Percentiles rank a stretch among this genome's conserved stretches.
Evolutionary conservation across 1,139 yeast species (phyloP).

Genomic region (Sugiyamaella xylanicola): DNA sequence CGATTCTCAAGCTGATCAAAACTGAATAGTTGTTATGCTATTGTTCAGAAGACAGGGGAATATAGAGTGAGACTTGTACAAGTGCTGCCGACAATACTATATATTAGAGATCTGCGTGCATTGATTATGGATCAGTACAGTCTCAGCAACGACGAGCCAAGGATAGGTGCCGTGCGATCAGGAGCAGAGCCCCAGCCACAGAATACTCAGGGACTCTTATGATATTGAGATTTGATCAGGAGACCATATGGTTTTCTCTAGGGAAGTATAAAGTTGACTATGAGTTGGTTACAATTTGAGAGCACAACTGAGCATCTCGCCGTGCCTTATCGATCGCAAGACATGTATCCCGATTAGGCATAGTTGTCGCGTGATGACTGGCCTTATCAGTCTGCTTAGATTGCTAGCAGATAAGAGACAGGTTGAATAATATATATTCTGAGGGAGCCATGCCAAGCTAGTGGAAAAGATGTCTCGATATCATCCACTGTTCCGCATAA

Average conservation of each 20-base stretch:
- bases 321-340: conserved; percentile 8
- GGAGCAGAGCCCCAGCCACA: too few relatives aligned
- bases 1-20: too few relatives aligned
- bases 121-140: too few relatives aligned
- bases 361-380: conserved; percentile 5
- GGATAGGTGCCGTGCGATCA: too few relatives aligned
- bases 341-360: not conserved
- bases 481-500: not conserved
- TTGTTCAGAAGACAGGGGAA: too few relatives aligned
- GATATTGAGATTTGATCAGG: too few relatives aligned
- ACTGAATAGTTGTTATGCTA: too few relatives aligned
- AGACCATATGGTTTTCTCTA: not conserved
- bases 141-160: too few relatives aligned
- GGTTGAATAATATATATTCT: not conserved
- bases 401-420: not conserved
- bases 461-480: not conserved
- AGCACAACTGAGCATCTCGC: not conserved
- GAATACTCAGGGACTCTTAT: too few relatives aligned
- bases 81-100: too few relatives aligned
- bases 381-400: conserved; percentile 1
- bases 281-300: not conserved
- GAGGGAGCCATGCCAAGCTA: not conserved
- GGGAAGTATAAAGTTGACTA: not conserved
- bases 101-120: too few relatives aligned
- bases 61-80: too few relatives aligned